Evolutionary conservation across 208 protist genomes (phyloP).

Genomic region (Balamuthia mandrillaris): DNA sequence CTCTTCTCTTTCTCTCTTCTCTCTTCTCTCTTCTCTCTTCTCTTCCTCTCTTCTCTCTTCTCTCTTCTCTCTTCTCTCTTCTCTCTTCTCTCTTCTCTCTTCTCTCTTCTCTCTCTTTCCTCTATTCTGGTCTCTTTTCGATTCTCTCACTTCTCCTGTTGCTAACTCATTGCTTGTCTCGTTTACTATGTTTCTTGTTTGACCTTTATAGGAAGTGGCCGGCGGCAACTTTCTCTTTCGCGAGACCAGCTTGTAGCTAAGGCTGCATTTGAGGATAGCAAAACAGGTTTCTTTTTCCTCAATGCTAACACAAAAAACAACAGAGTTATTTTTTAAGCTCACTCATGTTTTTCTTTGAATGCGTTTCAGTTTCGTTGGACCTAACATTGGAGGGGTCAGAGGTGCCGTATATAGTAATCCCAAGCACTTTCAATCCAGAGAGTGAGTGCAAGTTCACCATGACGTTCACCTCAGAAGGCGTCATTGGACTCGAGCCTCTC

Average conservation of each 20-base stretch:
- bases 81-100: not conserved
- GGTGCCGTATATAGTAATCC: conserved; percentile 21
- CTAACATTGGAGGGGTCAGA: not conserved
- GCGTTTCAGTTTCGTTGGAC: not conserved
- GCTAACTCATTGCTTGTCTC: too few relatives aligned
- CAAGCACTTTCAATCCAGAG: not conserved
- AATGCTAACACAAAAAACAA: too few relatives aligned
- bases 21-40: too few relatives aligned
- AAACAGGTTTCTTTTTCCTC: not conserved
- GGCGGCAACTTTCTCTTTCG: not conserved
- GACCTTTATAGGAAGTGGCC: conserved; percentile 24
- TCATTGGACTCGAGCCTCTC: not conserved
- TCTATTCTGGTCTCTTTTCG: not conserved
- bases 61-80: not conserved
- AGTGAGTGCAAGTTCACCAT: conserved; percentile 38
- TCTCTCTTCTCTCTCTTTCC: too few relatives aligned
- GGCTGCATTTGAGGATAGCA: conserved; percentile 16
- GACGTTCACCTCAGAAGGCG: conserved; percentile 1
- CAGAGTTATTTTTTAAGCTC: not conserved
- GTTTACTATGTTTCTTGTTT: too few relatives aligned
- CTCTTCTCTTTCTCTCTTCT: too few relatives aligned
- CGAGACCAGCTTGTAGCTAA: conserved; percentile 19
- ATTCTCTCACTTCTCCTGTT: too few relatives aligned
- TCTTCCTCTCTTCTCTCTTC: too few relatives aligned
- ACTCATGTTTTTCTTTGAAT: too few relatives aligned